Base-by-base conservation (phyloP, 257 asterid species). In the Coffea eugenioides region DNA sequence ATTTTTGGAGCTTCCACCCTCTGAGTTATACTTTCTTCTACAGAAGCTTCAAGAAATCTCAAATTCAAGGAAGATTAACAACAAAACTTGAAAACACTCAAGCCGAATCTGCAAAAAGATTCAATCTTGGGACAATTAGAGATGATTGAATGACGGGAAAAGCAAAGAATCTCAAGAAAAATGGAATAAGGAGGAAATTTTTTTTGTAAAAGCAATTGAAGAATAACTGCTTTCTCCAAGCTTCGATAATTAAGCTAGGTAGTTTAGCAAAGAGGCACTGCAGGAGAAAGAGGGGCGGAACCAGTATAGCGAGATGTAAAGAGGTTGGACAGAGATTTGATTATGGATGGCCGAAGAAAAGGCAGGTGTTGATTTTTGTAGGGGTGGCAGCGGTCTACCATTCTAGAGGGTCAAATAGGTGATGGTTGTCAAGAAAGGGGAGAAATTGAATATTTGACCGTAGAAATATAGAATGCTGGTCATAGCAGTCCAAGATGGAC, bases 1-100 rank as follows among this genome's bases (percentile, higher is more conserved):
- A 93, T 92, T 75, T 21, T 79, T 78, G 34, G 6, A 48, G 34
- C 46, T 73, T 51, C 73, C 64, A 45, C 39, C 36, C 80, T 57
- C 41, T 25, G 51, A 49, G 12, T 27, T 13, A 20, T 78, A 6
- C 6, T 34, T 18, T 9, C 27, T 31, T 9, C 73, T 62, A 15
- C 57, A 27, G 57, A 71, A 12, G 31, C 8, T 25, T 12, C 76
- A 73, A 73, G 67, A 25, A 18, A 23, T 45, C 27, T 15, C 59
- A 68, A 59, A 48, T 66, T 6, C 69, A 67, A 73, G 54, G 73
- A 31, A 70, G 43, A 78, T 59, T 3, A 68, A 73, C 73, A 23
- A n/a, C 48, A 1, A 69, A 52, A 45, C 66, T 71, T 34, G 45
- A 46, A 34, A 71, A 43, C 75, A 43, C 70, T 41, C 8, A 20